A percentile compares a stretch with the other conserved stretches of the same genome.
Evolutionary conservation across 352 stramenopile species (phyloP).

Genomic region (Phytopythium chamaehyphon): DNA sequence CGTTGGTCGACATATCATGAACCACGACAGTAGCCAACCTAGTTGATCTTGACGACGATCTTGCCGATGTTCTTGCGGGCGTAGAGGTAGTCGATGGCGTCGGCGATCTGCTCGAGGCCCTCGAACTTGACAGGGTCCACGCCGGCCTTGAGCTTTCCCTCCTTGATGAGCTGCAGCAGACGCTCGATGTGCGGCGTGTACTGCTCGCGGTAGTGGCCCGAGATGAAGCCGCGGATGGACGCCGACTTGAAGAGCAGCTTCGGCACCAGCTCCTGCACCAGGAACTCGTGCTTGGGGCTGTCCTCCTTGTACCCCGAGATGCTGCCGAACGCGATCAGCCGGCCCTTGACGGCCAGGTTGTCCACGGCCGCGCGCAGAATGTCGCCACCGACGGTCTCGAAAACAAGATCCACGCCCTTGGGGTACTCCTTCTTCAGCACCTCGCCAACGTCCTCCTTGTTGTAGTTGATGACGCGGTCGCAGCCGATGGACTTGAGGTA

Average conservation of each 20-base stretch:
- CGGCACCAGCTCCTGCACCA: not conserved
- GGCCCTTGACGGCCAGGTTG: conserved; percentile 53
- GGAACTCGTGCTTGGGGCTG: conserved; percentile 19
- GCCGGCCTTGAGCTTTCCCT: conserved; percentile 21
- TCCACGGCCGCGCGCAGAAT: conserved; percentile 43
- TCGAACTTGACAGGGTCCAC: conserved; percentile 22
- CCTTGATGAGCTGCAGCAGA: conserved; percentile 33
- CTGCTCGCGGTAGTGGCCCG: conserved; percentile 15
- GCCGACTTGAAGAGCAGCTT: conserved; percentile 8
- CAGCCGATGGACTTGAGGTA: conserved; percentile 63
- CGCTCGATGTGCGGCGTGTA: conserved; percentile 25
- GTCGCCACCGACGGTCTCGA: conserved; percentile 57
- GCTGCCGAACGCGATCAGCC: conserved; percentile 54
- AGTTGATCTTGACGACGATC: conserved; percentile 35
- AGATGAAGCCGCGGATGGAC: conserved; percentile 29
- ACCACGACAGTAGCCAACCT: not conserved
- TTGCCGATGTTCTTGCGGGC: conserved; percentile 40
- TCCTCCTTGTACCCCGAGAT: conserved; percentile 48
- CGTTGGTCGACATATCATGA: too few relatives aligned
- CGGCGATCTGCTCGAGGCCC: conserved; percentile 26
- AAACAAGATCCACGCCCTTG: conserved; percentile 61
- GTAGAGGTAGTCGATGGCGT: conserved; percentile 39
- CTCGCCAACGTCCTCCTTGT: conserved; percentile 48
- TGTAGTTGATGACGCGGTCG: conserved; percentile 88
- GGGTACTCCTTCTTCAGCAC: conserved; percentile 71